Conservation (phyloP, 164 flowering plant species). For the Aristolochia contorta region DNA sequence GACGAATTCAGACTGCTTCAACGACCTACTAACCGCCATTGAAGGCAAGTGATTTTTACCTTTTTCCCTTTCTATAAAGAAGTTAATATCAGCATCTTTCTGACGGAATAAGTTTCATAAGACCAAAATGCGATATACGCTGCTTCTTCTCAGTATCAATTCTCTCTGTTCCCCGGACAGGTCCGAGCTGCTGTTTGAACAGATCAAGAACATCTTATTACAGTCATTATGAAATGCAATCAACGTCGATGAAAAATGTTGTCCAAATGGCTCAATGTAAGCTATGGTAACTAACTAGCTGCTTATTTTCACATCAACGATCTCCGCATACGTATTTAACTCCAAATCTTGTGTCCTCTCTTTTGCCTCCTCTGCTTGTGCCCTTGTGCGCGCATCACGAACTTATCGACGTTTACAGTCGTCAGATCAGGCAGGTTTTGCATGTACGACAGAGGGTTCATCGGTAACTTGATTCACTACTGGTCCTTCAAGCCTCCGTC, state of each 20-base stretch:
- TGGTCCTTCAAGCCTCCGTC: constrained; percentile 8
- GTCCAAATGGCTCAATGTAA: constrained; percentile 11
- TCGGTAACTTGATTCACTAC: constrained; percentile 7
- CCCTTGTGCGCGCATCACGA: too few species aligned
- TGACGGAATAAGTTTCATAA: too few species aligned
- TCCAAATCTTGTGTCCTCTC: neutral
- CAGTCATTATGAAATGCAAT: constrained; percentile 1
- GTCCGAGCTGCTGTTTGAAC: constrained; percentile 6
- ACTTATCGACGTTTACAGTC: neutral
- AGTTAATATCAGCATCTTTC: too few species aligned
- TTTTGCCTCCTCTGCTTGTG: too few species aligned
- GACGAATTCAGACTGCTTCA: neutral
- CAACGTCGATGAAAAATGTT: constrained; percentile 10
- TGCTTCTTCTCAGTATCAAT: too few species aligned
- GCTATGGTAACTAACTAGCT: neutral
- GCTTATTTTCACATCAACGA: neutral
- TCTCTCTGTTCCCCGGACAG: neutral
- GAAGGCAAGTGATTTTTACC: neutral
- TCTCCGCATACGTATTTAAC: neutral
- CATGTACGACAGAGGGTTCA: constrained; percentile 4
- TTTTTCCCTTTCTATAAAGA: neutral
- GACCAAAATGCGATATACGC: too few species aligned
- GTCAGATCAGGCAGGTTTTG: constrained; percentile 11
- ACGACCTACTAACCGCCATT: neutral
- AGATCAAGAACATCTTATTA: neutral